These are phyloP conservation scores for Podila horticola DNA, from an alignment of 192 early-diverging fungal genomes.

Conservation along the genomic window DNA sequence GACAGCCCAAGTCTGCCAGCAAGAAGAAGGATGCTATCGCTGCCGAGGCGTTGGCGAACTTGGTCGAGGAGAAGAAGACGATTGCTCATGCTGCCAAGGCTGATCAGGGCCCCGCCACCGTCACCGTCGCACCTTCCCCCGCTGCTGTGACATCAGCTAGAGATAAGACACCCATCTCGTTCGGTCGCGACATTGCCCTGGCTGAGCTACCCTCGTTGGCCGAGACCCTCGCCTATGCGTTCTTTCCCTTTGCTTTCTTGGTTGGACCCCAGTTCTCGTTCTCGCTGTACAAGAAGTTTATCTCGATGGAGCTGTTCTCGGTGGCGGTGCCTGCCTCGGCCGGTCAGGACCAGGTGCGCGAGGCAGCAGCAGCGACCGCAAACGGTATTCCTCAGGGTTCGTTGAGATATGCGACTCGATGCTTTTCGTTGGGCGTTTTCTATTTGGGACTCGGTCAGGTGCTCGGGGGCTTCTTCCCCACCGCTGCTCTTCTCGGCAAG, in stretches of 20 bases:
- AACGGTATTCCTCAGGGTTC: conserved; percentile 49
- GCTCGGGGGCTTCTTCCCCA: conserved; percentile 55
- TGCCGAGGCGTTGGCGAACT: neutral
- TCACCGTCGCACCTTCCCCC: neutral
- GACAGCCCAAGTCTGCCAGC: conserved; percentile 38
- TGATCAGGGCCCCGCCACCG: neutral
- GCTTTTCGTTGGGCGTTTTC: conserved; percentile 48
- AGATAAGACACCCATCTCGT: conserved; percentile 57
- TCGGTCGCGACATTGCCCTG: conserved; percentile 58
- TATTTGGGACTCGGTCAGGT: conserved; percentile 60
- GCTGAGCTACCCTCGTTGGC: conserved; percentile 53
- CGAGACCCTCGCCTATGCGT: conserved; percentile 62
- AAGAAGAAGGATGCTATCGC: conserved; percentile 5
- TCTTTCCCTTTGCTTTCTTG: conserved; percentile 67
- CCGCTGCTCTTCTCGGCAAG: conserved; percentile 52
- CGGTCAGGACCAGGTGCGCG: conserved; percentile 40
- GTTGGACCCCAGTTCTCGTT: conserved; percentile 74
- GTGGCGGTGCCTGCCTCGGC: conserved; percentile 36
- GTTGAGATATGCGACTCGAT: conserved; percentile 47
- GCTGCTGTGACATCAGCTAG: conserved; percentile 5
- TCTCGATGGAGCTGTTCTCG: conserved; percentile 56
- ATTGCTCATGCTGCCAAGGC: neutral
- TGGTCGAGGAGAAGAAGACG: conserved; percentile 9
- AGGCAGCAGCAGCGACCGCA: conserved; percentile 27
- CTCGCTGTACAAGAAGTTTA: conserved; percentile 59